A percentile compares a stretch with the other conserved stretches of the same genome.
Conservation (phyloP, 345 rosid species). For the Lumnitzera littorea region DNA sequence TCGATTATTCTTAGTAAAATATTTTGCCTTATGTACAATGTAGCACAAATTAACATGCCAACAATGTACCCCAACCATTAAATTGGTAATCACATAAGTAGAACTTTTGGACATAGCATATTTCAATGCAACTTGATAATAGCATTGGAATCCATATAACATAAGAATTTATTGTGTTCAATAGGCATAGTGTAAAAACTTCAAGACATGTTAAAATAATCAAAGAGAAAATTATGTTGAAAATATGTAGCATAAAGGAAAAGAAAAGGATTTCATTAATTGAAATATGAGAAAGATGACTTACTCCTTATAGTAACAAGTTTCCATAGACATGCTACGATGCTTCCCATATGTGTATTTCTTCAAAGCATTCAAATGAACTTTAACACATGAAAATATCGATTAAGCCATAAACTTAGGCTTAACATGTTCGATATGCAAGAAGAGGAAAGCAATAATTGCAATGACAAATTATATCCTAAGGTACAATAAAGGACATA, state of each 20-base stretch:
- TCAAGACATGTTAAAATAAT: no score
- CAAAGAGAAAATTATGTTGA: constrained; percentile 7
- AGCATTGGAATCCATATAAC: no score
- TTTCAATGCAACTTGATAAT: no score
- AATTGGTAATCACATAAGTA: no score
- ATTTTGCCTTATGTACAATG: no score
- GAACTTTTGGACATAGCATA: no score
- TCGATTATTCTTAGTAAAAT: no score
- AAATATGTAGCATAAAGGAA: constrained; percentile 2
- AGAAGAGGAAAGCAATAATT: not conserved
- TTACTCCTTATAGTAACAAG: constrained; percentile 83
- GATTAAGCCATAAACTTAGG: constrained; percentile 1
- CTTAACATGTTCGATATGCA: not conserved
- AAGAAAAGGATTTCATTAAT: not conserved
- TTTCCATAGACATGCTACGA: constrained; percentile 80
- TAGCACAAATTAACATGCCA: no score
- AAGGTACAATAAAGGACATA: not conserved
- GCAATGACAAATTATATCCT: not conserved
- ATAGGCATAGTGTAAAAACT: no score
- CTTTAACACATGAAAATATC: constrained; percentile 61
- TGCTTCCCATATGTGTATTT: constrained; percentile 85
- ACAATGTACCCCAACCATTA: no score
- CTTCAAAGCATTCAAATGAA: constrained; percentile 72
- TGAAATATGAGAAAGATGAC: not conserved
- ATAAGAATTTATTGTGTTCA: no score